These are phyloP conservation scores for Ilex paraguariensis DNA, from an alignment of 305 asterid genomes.

Conservation along the genomic window DNA sequence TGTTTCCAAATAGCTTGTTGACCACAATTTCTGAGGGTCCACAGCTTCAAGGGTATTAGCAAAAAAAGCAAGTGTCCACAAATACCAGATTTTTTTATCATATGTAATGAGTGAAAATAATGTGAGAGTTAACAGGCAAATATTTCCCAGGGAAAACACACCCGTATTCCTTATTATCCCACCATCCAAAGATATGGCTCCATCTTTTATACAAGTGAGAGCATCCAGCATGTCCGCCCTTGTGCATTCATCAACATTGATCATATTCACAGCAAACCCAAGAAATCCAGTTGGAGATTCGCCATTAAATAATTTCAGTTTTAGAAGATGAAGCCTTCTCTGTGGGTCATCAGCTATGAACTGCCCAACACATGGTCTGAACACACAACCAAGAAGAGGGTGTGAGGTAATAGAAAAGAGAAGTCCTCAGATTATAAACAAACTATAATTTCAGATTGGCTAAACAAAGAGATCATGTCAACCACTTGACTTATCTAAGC, in stretches of 20 bases:
- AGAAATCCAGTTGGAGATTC: no score
- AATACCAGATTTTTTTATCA: no score
- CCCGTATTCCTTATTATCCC: slow-evolving; percentile 17
- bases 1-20: no score
- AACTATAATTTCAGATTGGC: not conserved
- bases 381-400: slow-evolving; percentile 12
- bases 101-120: no score
- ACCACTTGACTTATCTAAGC: slow-evolving; percentile 41
- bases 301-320: no score
- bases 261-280: slow-evolving; percentile 49
- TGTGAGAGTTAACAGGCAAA: no score
- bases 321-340: no score
- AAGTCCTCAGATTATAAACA: not conserved
- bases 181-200: slow-evolving; percentile 70
- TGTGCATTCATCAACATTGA: slow-evolving; percentile 58
- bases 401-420: not conserved
- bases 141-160: slow-evolving; percentile 33
- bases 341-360: no score
- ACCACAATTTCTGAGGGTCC: no score
- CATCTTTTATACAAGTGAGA: slow-evolving; percentile 38
- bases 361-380: slow-evolving; percentile 45
- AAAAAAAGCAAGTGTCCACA: no score
- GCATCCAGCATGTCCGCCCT: slow-evolving; percentile 70
- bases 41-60: no score
- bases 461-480: not conserved